Conservation (phyloP, 2,329 filamentous ascomycete species). For the Herpomyces periplanetae region DNA sequence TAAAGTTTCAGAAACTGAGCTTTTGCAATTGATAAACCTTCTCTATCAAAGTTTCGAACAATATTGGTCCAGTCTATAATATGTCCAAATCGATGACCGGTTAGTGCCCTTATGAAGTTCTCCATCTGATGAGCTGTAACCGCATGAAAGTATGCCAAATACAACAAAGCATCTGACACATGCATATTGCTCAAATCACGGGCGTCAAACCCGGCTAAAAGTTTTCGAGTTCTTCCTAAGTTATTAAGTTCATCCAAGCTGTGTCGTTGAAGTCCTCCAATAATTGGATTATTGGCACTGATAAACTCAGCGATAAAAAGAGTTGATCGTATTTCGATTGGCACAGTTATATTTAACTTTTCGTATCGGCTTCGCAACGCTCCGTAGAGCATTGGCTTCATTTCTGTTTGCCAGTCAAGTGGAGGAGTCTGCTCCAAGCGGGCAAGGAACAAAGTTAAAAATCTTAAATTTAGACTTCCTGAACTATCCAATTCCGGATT, state of each 20-base stretch:
- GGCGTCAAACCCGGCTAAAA: slow-evolving; percentile 15
- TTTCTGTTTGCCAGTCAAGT: too few species aligned
- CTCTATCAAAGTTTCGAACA: slow-evolving; percentile 39
- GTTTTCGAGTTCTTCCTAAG: slow-evolving; percentile 23
- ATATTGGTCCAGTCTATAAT: slow-evolving; percentile 25
- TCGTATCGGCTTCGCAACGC: too few species aligned
- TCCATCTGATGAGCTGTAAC: slow-evolving; percentile 24
- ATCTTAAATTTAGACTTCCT: too few species aligned
- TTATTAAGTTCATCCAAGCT: slow-evolving; percentile 36
- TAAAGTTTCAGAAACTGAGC: slow-evolving; percentile 48
- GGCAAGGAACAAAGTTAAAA: too few species aligned
- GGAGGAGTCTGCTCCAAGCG: too few species aligned
- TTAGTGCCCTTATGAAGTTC: slow-evolving; percentile 18
- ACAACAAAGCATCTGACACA: slow-evolving; percentile 40
- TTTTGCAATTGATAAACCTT: slow-evolving; percentile 30
- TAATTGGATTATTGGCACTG: slow-evolving; percentile 19
- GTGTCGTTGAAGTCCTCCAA: slow-evolving; percentile 24
- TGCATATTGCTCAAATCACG: slow-evolving; percentile 39
- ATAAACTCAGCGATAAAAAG: too few species aligned
- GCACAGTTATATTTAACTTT: too few species aligned
- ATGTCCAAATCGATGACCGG: slow-evolving; percentile 14
- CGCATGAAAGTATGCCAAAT: slow-evolving; percentile 18
- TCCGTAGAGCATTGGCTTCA: too few species aligned
- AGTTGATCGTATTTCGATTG: too few species aligned
- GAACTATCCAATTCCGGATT: too few species aligned